These are phyloP conservation scores for Crithidia bombi DNA, from an alignment of 208 protist species.

Conservation along the genomic window DNA sequence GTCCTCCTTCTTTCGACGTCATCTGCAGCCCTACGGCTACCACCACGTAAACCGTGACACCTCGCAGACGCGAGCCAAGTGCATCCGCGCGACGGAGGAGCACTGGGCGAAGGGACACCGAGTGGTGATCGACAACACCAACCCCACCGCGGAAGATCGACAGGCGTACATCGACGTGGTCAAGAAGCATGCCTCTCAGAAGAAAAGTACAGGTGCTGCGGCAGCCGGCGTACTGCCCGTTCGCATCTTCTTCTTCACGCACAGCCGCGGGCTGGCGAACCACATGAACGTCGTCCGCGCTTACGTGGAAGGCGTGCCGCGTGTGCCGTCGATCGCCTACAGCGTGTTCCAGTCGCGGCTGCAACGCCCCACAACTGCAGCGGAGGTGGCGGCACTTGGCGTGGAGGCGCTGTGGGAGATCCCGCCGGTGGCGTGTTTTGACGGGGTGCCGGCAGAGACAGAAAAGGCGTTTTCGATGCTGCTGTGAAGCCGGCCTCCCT, in stretches of 20 bases:
- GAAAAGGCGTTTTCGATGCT: slow-evolving; percentile 52
- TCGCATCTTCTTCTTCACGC: slow-evolving; percentile 77
- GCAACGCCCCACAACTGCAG: slow-evolving; percentile 30
- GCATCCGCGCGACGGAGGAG: slow-evolving; percentile 45
- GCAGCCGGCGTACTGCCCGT: slow-evolving; percentile 30
- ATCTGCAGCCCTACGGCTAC: slow-evolving; percentile 86
- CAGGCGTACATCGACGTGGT: slow-evolving; percentile 67
- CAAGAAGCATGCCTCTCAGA: background rate
- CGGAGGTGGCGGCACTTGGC: slow-evolving; percentile 38
- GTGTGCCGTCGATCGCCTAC: slow-evolving; percentile 62
- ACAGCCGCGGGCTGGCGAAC: slow-evolving; percentile 53
- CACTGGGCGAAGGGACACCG: slow-evolving; percentile 61
- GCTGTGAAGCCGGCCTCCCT: slow-evolving; percentile 11
- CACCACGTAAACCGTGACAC: slow-evolving; percentile 78
- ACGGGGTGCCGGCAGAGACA: slow-evolving; percentile 38
- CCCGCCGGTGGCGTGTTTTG: slow-evolving; percentile 60
- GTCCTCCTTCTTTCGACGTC: slow-evolving; percentile 84
- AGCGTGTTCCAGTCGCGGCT: slow-evolving; percentile 57
- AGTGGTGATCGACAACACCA: slow-evolving; percentile 94
- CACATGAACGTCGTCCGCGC: slow-evolving; percentile 84
- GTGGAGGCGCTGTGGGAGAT: slow-evolving; percentile 58
- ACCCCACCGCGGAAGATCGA: slow-evolving; percentile 60
- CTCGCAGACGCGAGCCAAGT: slow-evolving; percentile 75
- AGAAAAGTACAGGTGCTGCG: background rate
- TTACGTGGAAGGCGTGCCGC: slow-evolving; percentile 37